These are phyloP conservation scores for Panus rudis DNA, from an alignment of 768 basidiomycete species.

Conservation along the genomic window DNA sequence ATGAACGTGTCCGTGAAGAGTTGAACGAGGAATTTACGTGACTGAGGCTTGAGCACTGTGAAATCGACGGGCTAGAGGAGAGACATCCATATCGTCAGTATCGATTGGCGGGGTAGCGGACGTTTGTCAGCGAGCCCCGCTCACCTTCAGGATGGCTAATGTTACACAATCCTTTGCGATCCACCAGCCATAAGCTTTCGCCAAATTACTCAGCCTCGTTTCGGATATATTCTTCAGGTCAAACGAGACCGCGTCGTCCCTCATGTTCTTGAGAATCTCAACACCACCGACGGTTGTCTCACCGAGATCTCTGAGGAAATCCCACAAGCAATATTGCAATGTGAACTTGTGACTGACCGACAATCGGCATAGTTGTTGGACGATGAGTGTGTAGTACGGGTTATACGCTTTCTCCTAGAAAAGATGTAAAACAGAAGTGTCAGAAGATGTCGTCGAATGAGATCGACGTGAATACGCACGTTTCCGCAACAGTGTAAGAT, in stretches of 20 bases:
- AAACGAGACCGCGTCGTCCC: constrained; percentile 36
- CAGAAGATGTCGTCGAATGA: constrained; percentile 2
- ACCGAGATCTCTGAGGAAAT: constrained; percentile 88
- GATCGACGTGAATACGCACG: constrained; percentile 36
- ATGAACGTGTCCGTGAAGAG: constrained; percentile 66
- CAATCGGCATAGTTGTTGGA: constrained; percentile 68
- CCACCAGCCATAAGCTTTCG: constrained; percentile 89
- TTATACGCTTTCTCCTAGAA: constrained; percentile 85
- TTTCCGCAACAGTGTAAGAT: constrained; percentile 89
- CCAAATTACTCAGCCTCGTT: constrained; percentile 62
- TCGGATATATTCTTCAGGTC: constrained; percentile 49
- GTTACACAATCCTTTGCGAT: constrained; percentile 76
- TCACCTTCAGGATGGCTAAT: constrained; percentile 83
- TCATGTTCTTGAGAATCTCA: constrained; percentile 59
- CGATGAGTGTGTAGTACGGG: constrained; percentile 90
- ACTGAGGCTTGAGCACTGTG: constrained; percentile 56
- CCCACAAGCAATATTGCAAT: constrained; percentile 93
- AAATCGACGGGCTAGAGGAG: constrained; percentile 81
- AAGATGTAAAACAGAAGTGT: not conserved
- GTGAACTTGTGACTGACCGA: constrained; percentile 89
- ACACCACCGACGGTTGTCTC: constrained; percentile 76
- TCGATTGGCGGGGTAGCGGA: constrained; percentile 5
- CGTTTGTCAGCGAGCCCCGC: no score
- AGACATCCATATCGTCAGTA: not conserved
- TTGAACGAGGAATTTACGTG: constrained; percentile 60